Conservation (phyloP, 2,329 filamentous ascomycete genomes). For the Didymosphaeria variabile region DNA sequence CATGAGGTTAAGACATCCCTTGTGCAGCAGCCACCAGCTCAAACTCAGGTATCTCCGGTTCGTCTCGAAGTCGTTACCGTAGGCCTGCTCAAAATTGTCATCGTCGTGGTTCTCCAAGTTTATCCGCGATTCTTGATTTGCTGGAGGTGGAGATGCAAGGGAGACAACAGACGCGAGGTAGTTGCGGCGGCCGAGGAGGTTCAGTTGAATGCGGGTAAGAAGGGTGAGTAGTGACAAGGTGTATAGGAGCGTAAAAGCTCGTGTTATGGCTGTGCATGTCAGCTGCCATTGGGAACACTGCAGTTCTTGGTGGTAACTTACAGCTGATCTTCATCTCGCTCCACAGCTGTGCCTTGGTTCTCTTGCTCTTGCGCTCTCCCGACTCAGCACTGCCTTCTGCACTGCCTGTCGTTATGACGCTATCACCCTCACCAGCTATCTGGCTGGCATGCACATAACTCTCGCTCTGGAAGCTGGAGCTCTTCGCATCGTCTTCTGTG, state of each 20-base stretch:
- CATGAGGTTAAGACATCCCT: slow-evolving; percentile 85
- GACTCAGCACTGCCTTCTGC: slow-evolving; percentile 56
- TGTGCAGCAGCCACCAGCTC: slow-evolving; percentile 97
- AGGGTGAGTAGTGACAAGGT: slow-evolving; percentile 88
- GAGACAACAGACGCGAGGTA: slow-evolving; percentile 96
- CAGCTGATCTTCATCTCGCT: slow-evolving; percentile 96
- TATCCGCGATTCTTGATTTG: slow-evolving; percentile 76
- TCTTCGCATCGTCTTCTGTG: slow-evolving; percentile 80
- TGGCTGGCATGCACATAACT: slow-evolving; percentile 87
- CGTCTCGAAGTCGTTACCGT: slow-evolving; percentile 94
- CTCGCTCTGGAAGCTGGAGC: slow-evolving; percentile 79
- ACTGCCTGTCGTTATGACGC: slow-evolving; percentile 49
- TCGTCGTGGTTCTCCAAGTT: slow-evolving; percentile 94
- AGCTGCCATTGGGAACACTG: slow-evolving; percentile 22
- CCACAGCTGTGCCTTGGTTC: slow-evolving; percentile 93
- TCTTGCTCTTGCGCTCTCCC: slow-evolving; percentile 66
- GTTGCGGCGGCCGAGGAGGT: slow-evolving; percentile 91
- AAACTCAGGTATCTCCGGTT: slow-evolving; percentile 95
- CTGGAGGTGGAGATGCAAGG: slow-evolving; percentile 74
- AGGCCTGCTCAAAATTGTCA: slow-evolving; percentile 80
- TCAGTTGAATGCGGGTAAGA: slow-evolving; percentile 93
- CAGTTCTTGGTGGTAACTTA: slow-evolving; percentile 57
- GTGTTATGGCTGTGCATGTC: slow-evolving; percentile 75
- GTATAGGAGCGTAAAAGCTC: slow-evolving; percentile 91
- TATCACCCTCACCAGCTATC: slow-evolving; percentile 59